Conservation (phyloP, 495 filamentous ascomycete genomes). For the Xylaria longipes region DNA sequence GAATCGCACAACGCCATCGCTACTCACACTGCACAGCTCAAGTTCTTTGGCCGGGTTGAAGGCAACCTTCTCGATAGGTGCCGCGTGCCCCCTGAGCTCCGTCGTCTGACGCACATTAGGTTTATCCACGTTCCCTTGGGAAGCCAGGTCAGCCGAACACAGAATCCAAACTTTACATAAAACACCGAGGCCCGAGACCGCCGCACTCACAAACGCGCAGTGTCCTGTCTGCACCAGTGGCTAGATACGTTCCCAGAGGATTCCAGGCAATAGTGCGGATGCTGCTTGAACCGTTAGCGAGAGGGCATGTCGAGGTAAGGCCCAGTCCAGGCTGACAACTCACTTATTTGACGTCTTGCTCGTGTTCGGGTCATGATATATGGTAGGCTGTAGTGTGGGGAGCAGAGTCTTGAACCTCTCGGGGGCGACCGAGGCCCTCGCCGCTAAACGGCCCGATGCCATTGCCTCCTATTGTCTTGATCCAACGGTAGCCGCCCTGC, state of each 20-base stretch:
- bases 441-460: conserved; percentile 28
- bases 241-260: conserved; percentile 82
- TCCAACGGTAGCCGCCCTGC: background rate
- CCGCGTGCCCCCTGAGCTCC: conserved; percentile 81
- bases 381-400: conserved; percentile 38
- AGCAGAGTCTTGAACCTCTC: conserved; percentile 40
- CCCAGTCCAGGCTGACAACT: background rate
- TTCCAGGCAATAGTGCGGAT: conserved; percentile 87
- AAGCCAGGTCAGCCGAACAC: conserved; percentile 16
- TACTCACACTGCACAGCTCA: conserved; percentile 83
- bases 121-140: conserved; percentile 82
- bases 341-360: conserved; percentile 39
- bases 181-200: background rate
- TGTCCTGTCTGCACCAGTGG: conserved; percentile 83
- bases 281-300: conserved; percentile 32
- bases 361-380: conserved; percentile 38
- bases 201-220: conserved; percentile 68
- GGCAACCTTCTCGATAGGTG: conserved; percentile 80
- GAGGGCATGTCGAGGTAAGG: background rate
- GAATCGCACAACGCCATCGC: conserved; percentile 84
- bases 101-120: conserved; percentile 80
- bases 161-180: background rate
- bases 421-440: conserved; percentile 39
- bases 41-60: conserved; percentile 91
- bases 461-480: conserved; percentile 3